phyloP scores from a whole-genome alignment of 768 basidiomycete genomes.

The Lentinula edodes region DNA sequence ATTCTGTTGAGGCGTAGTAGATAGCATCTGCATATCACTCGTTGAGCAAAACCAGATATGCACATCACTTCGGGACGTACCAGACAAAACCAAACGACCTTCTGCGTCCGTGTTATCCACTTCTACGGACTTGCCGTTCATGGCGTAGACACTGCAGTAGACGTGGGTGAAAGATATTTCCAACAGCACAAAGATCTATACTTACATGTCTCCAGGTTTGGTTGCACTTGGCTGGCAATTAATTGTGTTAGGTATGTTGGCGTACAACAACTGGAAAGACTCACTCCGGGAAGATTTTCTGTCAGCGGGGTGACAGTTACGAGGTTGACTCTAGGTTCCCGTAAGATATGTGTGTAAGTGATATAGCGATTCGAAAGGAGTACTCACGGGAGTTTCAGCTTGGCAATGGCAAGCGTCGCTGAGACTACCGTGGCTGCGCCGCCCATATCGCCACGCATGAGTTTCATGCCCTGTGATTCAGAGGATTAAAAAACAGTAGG shows the following conservation, averaged over 20 bases:
- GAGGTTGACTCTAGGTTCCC: slow-evolving; percentile 56
- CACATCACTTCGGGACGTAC: slow-evolving; percentile 26
- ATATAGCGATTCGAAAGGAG: slow-evolving; percentile 7
- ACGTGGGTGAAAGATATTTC: neutral
- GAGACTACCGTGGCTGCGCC: slow-evolving; percentile 78
- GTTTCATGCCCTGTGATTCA: slow-evolving; percentile 61
- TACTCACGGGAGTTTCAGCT: slow-evolving; percentile 71
- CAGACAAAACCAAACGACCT: slow-evolving; percentile 71
- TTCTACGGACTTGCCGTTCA: slow-evolving; percentile 86
- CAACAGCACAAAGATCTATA: neutral
- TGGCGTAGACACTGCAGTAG: slow-evolving; percentile 60
- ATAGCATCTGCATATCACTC: slow-evolving; percentile 56
- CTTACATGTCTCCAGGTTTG: slow-evolving; percentile 84
- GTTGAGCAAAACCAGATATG: neutral
- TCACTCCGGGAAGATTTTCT: slow-evolving; percentile 80
- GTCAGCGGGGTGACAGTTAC: slow-evolving; percentile 68
- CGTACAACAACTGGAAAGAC: slow-evolving; percentile 12
- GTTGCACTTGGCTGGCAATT: slow-evolving; percentile 39
- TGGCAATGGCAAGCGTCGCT: slow-evolving; percentile 71
- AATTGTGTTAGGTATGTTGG: slow-evolving; percentile 8
- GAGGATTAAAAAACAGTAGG: neutral
- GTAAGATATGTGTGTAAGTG: too few species aligned
- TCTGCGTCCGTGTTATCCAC: slow-evolving; percentile 88
- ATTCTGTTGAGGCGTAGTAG: slow-evolving; percentile 73
- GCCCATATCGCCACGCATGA: slow-evolving; percentile 89